Base-by-base conservation (phyloP, 129 eudicot genomes). In the Flaveria trinervia region DNA sequence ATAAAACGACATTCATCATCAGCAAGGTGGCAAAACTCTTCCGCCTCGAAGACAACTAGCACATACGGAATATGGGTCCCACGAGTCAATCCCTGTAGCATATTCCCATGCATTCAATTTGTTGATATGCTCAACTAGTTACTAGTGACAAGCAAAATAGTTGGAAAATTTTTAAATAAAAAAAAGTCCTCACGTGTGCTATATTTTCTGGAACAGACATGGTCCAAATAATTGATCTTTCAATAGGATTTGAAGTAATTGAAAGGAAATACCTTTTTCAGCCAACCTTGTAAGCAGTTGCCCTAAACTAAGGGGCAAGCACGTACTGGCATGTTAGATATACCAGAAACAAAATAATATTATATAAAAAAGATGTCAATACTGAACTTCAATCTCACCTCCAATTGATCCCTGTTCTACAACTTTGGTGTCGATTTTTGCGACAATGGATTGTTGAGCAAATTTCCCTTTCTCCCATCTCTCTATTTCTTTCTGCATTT, bases 401-500 rank as follows among this genome's bases (percentile, higher is more conserved):
- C 98, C 98, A 76, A 93, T 76, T 6, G 92, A 71, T 23, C 91
- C 97, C 41, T 79, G 77, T 79, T 93, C 96, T 33, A 93, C 81
- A 76, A 93, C 97, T 77, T 85, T 90, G 62, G 78, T 85, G 77
- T 90, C 97, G 23, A 93, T 85, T 79, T 90, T 79, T 65, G 96
- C 92, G 83, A 85, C 87, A 73, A 93, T 88, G 49, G 95, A 90
- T 79, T 88, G 84, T 28, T 83, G 70, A 70, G 96, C 91, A 79
- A 86, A 79, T 80, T 92, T 92, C 43, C 95, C 97, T 59, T 88
- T 88, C 70, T 90, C 96, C 96, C 95, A 93, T 71, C 84, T 90
- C 75, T 88, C 85, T 76, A 80, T 83, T 70, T 90, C 96, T 81
- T 87, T 93, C 83, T 88, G 81, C 70, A 57, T 71, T 77, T 85